Evolutionary conservation across 2,329 filamentous ascomycete species (phyloP).

Genomic region (Penicillium fuscoglaucum): DNA sequence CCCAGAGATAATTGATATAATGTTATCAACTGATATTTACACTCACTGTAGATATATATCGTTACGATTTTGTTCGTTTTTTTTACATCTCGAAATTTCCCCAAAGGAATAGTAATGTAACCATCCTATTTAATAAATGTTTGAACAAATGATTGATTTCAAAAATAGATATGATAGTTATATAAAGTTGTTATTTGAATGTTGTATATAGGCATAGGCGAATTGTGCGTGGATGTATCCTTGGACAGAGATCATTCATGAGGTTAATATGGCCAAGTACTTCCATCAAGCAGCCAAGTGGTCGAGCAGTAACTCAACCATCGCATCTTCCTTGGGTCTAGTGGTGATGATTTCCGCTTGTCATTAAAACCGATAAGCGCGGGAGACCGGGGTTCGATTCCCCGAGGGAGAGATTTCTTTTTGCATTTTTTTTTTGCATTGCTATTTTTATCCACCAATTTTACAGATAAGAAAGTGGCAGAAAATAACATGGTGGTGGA

Average conservation of each 20-base stretch:
- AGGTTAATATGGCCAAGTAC: accelerated
- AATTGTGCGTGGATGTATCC: not conserved
- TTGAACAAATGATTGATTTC: not conserved
- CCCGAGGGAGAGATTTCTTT: slow-evolving; percentile 17
- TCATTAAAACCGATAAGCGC: slow-evolving; percentile 36
- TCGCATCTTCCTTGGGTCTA: slow-evolving; percentile 38
- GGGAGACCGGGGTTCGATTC: slow-evolving; percentile 44
- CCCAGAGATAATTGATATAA: too few species aligned
- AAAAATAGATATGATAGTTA: not conserved
- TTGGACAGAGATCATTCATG: not conserved
- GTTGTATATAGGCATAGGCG: not conserved
- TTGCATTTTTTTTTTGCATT: not conserved
- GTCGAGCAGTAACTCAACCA: slow-evolving; percentile 22
- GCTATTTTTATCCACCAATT: too few species aligned
- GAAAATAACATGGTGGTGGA: too few species aligned
- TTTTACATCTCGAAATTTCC: accelerated
- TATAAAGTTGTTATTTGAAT: not conserved
- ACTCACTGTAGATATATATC: too few species aligned
- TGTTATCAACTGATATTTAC: too few species aligned
- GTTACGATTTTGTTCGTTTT: not conserved
- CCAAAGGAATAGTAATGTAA: too few species aligned
- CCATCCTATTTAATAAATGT: not conserved
- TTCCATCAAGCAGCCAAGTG: slow-evolving; percentile 7
- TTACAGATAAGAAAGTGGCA: too few species aligned
- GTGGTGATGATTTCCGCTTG: slow-evolving; percentile 46